Base-by-base conservation (phyloP, 2,329 filamentous ascomycete genomes). In the Ophiosphaerella herpotricha region DNA sequence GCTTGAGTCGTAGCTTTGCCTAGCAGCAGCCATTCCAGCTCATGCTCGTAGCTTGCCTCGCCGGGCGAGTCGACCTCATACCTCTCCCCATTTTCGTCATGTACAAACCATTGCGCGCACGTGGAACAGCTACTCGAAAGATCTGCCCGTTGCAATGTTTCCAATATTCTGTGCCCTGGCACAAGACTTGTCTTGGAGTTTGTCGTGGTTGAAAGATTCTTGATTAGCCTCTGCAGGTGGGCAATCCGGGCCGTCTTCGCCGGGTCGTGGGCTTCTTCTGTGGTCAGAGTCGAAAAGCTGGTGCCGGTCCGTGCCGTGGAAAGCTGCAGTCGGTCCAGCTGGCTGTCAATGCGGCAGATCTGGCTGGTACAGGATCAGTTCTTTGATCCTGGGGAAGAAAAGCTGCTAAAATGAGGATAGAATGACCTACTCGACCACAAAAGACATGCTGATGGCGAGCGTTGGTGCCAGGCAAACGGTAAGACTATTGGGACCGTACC, bases 1-100 rank as follows among this genome's bases (percentile, higher is more conserved):
- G 88, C 86, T 67, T 97, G 93, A n/a, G 92, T 85, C 0, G 92
- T 90, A 4, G 92, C 92, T 73, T 97, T 99, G 74, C 89, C 90
- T 26, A 95, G 83, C 13, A 97, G 79, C 21, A 97, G 77, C 94
- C 94, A 97, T 73, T 96, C 88, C 42, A 97, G 81, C 64, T 97
- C 90, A 43, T 83, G 81, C 68, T 91, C 87, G 64, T 90, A 88
- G 50, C 61, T 67, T 6, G 62, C 56, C 31, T 63, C 62, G 13
- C 47, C 44, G 11, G 52, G 37, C 11, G 12, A 12, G 33, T 44
- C 44, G 62, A 47, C 73, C 65, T 44, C 61, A 55, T 57, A 35
- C 63, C 50, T 35, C 24, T 55, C 68, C 61, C 57, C 46, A n/a
- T 55, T 51, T 13, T 57, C 70, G 61, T 60, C 46, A 43, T 66